These are phyloP conservation scores for Mycena belliarum DNA, from an alignment of 768 basidiomycete species.

Conservation along the genomic window DNA sequence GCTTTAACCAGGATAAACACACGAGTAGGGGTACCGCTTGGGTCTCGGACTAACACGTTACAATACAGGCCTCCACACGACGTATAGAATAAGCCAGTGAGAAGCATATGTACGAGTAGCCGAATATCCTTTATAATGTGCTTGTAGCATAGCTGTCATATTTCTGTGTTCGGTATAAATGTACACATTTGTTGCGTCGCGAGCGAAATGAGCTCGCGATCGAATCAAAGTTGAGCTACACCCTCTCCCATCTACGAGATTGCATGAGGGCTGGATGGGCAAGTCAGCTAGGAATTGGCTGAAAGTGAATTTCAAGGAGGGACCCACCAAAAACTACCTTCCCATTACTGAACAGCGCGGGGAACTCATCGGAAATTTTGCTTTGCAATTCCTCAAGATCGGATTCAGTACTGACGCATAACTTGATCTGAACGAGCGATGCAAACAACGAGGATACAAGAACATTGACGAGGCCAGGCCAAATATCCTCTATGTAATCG, in stretches of 20 bases:
- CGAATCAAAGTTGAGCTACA: too few relatives aligned
- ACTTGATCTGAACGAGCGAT: constrained; percentile 1
- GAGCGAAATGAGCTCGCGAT: too few relatives aligned
- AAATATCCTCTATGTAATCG: not conserved
- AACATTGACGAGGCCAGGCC: constrained; percentile 1
- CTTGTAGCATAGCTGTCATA: too few relatives aligned
- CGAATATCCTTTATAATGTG: not conserved
- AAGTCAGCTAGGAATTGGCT: not conserved
- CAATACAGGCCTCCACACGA: constrained; percentile 16
- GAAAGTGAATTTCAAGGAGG: not conserved
- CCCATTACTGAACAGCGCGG: constrained; percentile 1
- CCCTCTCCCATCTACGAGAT: too few relatives aligned
- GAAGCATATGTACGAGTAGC: not conserved
- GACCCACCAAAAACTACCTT: constrained; percentile 13
- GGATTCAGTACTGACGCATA: not conserved
- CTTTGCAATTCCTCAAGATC: not conserved
- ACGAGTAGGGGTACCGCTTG: constrained; percentile 30
- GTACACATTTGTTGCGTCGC: too few relatives aligned
- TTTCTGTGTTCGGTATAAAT: too few relatives aligned
- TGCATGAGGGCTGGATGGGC: not conserved
- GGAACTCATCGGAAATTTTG: not conserved
- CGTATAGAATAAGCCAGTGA: constrained; percentile 4
- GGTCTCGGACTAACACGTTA: constrained; percentile 29
- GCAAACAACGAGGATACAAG: constrained; percentile 2
- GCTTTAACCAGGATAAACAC: constrained; percentile 21